Base-by-base conservation (phyloP, 1,284 basidiomycete species). In the Xerocomus minutiporus region DNA sequence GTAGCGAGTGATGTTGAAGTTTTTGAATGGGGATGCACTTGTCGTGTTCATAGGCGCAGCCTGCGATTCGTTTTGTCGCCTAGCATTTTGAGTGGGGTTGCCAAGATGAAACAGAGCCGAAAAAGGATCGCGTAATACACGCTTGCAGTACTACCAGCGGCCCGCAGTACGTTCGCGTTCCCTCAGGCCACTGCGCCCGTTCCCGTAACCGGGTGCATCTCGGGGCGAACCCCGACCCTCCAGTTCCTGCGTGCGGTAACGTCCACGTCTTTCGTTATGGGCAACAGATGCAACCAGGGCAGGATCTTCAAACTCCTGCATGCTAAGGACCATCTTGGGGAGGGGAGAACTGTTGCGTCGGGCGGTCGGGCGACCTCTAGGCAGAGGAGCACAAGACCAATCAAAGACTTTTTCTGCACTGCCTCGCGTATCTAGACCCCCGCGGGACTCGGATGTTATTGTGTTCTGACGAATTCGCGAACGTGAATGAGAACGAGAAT, bases 161-260 rank as follows among this genome's bases (percentile, higher is more conserved):
- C 62, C 57, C n/a, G 64, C 62, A n/a, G 61, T 64, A 35, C 75
- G 73, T 60, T 77, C 79, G 36, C 82, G 74, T 56, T 77, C 74
- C 54, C 78, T 54, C 46, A 84, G 64, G 9, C 82, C 83, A 53
- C 80, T 84, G 48, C 82, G 76, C 48, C 82, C 82, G 34, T 71
- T 67, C 9, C 81, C 82, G 52, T 69, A 80, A 8, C 82, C 82
- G 28, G 78, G 80, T 12, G 76, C 79, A 47, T 72, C 69, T 38
- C 64, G 66, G 36, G 67, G 67, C 41, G 59, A 57, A 42, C 73
- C 71, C 36, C 67, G 54, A 4, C 75, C 76, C 34, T 75, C 73
- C 40, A 83, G 65, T 58, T 81, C 79, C 1, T 77, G 72, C 8
- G 71, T 69, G 46, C 74, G 71, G 43, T 74, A 67, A 6, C 81